Base-by-base conservation (phyloP, 495 filamentous ascomycete genomes). In the Aspergillus affinis region DNA sequence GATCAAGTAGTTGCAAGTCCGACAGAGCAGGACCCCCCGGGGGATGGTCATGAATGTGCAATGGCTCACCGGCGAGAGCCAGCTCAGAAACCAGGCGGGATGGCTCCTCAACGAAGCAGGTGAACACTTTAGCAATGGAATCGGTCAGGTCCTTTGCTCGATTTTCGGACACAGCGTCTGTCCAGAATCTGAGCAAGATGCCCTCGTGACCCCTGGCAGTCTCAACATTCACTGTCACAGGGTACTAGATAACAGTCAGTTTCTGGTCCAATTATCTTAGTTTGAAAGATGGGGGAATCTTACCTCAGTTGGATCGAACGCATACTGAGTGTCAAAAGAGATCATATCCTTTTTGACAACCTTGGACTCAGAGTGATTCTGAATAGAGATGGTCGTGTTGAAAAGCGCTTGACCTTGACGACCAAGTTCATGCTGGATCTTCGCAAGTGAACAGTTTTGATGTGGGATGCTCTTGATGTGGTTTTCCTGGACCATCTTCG, bases 311-410 rank as follows among this genome's bases (percentile, higher is more conserved):
- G 78, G 78, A 54, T 82, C 79, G 61, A 79, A 69, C 26, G 74
- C 78, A 61, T 69, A 69, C 29, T 74, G 67, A 2, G 71, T 61
- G 17, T 77, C 69, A 56, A 81, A 81, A 0, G 63, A 68, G 45
- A 81, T 59, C n/a, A 62, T 67, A 27, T 73, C 69, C 12, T 76
- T 66, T 45, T 74, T 73, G 10, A 64, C 51, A 30, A 64, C 65
- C n/a, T 70, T 69, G 2, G 72, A 68, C 10, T 65, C 68, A 2
- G 67, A 66, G 50, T 76, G 72, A 51, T 82, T 82, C 41, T 82
- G 79, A 20, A 82, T 81, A 0, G 83, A 85, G n/a, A 84, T 68
- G 0, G 80, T 79, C 15, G 83, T 85, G 62, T 86, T 84, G 72
- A 84, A 85, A 2, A 86, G 67, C 12, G 78, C 64, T 58, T 80